These are phyloP conservation scores for Aspergillus sp. DNA, from an alignment of 2,329 filamentous ascomycete species.

Conservation along the genomic window DNA sequence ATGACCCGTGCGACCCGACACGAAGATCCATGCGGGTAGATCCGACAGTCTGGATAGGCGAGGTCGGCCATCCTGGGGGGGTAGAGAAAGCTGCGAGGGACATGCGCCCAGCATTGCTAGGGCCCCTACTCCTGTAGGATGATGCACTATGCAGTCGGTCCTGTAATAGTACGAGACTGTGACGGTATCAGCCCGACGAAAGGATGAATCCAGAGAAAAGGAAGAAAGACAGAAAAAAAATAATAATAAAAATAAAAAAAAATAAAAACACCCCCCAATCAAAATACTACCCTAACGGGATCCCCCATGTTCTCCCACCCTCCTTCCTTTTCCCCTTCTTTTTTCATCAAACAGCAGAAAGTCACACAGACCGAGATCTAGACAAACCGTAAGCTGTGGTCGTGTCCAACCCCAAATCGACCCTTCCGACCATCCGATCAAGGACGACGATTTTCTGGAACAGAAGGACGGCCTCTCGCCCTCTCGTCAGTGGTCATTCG, in stretches of 20 bases:
- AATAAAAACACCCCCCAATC: no score
- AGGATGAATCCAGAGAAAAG: not conserved
- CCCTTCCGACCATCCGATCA: not conserved
- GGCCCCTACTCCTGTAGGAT: not conserved
- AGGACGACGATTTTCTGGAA: not conserved
- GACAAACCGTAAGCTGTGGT: not conserved
- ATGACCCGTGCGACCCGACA: not conserved
- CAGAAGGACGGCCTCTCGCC: not conserved
- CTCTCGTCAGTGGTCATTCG: not conserved
- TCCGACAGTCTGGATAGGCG: constrained; percentile 20
- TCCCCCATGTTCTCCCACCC: no score
- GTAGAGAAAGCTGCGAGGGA: constrained; percentile 2
- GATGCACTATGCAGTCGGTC: not conserved
- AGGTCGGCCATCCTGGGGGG: not conserved
- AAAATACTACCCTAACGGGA: no score
- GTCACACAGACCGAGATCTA: not conserved
- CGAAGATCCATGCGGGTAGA: constrained; percentile 10
- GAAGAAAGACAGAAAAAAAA: no score
- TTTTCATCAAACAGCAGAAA: not conserved
- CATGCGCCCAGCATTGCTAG: not conserved
- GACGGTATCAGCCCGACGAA: no score
- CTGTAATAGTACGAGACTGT: no score
- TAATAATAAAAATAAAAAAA: no score
- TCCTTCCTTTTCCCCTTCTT: no score
- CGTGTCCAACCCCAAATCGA: not conserved